Percentiles rank a stretch among this genome's conserved stretches.
Evolutionary conservation across 768 basidiomycete genomes (phyloP).

Genomic region (Panaeolus papilionaceus): DNA sequence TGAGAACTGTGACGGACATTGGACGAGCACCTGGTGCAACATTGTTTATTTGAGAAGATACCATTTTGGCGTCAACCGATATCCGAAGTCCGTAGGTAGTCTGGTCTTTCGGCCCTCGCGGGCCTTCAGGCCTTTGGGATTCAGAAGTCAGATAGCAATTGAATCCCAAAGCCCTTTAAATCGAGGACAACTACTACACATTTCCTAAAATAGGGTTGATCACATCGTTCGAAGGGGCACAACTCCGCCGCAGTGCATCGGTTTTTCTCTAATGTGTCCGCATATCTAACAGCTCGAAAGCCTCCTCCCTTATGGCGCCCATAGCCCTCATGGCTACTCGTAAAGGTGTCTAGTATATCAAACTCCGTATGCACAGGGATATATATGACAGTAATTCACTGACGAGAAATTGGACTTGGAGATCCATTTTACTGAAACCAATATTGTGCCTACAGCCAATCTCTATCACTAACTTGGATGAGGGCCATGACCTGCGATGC

Average conservation of each 20-base stretch:
- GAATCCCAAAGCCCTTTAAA: not conserved
- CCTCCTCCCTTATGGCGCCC: not conserved
- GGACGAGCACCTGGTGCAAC: not conserved
- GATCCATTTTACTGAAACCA: not conserved
- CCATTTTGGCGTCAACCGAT: constrained; percentile 3
- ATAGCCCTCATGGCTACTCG: not conserved
- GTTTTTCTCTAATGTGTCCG: not conserved
- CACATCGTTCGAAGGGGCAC: not conserved
- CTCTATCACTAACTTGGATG: not conserved
- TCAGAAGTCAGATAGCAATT: not conserved
- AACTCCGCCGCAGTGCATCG: constrained; percentile 7
- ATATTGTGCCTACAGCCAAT: not conserved
- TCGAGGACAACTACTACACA: not conserved
- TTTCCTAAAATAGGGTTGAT: constrained; percentile 5
- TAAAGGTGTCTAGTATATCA: not conserved
- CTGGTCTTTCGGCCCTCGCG: not conserved
- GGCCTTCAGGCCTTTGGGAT: not conserved
- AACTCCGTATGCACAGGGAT: not conserved
- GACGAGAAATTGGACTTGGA: not conserved
- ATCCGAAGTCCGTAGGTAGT: constrained; percentile 7
- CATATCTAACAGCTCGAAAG: not conserved
- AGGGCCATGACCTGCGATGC: no score
- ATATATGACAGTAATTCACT: not conserved
- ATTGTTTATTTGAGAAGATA: constrained; percentile 10
- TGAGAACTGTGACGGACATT: not conserved